Percentiles rank a stretch among this genome's conserved stretches.
These are phyloP conservation scores for Cadophora sp. DNA, from an alignment of 2,329 filamentous ascomycete species.

Conservation along the genomic window DNA sequence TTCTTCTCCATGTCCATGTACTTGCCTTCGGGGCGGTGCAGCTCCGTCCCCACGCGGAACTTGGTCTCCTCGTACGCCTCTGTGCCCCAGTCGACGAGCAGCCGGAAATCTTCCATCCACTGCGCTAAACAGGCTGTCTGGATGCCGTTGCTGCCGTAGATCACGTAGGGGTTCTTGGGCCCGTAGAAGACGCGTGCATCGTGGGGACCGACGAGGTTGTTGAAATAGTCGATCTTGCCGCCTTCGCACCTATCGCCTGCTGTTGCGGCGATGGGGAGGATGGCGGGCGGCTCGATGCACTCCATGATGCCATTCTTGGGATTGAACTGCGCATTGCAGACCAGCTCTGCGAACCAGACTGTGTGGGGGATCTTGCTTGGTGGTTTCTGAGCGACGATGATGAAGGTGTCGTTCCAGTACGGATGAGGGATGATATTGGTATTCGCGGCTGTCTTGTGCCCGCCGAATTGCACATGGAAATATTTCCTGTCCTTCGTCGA, in stretches of 20 bases:
- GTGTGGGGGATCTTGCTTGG: conserved; percentile 33
- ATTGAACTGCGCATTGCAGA: conserved; percentile 57
- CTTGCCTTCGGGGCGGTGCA: conserved; percentile 55
- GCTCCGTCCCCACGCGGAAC: conserved; percentile 52
- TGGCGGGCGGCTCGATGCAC: conserved; percentile 51
- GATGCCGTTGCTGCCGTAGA: conserved; percentile 62
- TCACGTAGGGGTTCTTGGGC: conserved; percentile 55
- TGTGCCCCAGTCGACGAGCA: conserved; percentile 53
- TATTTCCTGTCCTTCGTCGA: conserved; percentile 55
- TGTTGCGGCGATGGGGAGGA: conserved; percentile 56
- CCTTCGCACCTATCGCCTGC: conserved; percentile 53
- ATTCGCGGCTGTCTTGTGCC: conserved; percentile 51
- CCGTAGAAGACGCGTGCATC: conserved; percentile 65
- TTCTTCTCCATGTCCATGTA: conserved; percentile 63
- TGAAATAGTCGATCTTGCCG: conserved; percentile 50
- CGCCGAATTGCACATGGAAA: conserved; percentile 58
- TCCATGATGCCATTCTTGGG: conserved; percentile 46
- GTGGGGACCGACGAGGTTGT: conserved; percentile 58
- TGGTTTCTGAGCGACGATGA: conserved; percentile 57
- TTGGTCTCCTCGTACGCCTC: conserved; percentile 30
- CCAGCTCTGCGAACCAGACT: conserved; percentile 52
- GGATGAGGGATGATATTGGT: conserved; percentile 67
- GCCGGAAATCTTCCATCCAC: conserved; percentile 61
- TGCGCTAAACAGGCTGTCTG: conserved; percentile 61
- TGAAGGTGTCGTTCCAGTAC: conserved; percentile 53